A percentile compares a stretch with the other conserved stretches of the same genome.
phyloP scores from a whole-genome alignment of 257 asterid genomes.

The Ligustrum vulgare region DNA sequence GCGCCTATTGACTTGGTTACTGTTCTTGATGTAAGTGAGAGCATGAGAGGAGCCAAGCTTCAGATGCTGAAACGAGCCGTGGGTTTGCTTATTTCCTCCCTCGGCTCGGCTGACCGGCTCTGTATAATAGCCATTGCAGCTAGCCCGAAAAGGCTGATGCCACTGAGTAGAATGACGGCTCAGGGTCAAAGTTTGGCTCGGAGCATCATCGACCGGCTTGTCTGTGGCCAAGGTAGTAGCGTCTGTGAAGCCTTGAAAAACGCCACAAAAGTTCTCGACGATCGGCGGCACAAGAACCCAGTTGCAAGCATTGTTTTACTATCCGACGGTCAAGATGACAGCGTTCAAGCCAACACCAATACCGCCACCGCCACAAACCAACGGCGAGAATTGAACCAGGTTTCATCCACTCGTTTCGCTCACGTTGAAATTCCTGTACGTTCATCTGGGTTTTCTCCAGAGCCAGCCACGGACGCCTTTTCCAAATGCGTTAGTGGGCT shows the following conservation, averaged over 20 bases:
- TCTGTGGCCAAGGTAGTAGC: slow-evolving; percentile 60
- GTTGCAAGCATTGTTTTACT: slow-evolving; percentile 75
- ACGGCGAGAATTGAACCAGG: slow-evolving; percentile 31
- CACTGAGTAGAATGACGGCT: slow-evolving; percentile 64
- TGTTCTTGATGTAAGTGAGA: slow-evolving; percentile 76
- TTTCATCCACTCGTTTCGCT: slow-evolving; percentile 62
- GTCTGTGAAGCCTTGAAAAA: slow-evolving; percentile 68
- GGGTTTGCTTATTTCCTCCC: slow-evolving; percentile 80
- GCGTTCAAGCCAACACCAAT: slow-evolving; percentile 27
- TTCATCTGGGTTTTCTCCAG: slow-evolving; percentile 48
- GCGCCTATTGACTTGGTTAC: slow-evolving; percentile 93
- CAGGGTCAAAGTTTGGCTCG: slow-evolving; percentile 74
- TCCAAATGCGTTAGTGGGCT: slow-evolving; percentile 83
- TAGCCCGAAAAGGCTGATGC: slow-evolving; percentile 55
- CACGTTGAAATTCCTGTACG: slow-evolving; percentile 87
- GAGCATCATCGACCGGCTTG: slow-evolving; percentile 55
- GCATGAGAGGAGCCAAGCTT: slow-evolving; percentile 83
- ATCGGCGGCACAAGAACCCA: slow-evolving; percentile 77
- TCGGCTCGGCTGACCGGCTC: slow-evolving; percentile 87
- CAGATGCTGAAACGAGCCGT: slow-evolving; percentile 89
- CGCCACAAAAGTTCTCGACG: slow-evolving; percentile 76
- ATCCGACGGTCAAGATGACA: slow-evolving; percentile 74
- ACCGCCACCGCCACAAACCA: slow-evolving; percentile 5
- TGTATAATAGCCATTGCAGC: slow-evolving; percentile 69
- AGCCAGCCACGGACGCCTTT: slow-evolving; percentile 71